Percentiles rank a stretch among this genome's conserved stretches.
These are phyloP conservation scores for Sporormia fimetaria DNA, from an alignment of 495 filamentous ascomycete species.

Conservation along the genomic window DNA sequence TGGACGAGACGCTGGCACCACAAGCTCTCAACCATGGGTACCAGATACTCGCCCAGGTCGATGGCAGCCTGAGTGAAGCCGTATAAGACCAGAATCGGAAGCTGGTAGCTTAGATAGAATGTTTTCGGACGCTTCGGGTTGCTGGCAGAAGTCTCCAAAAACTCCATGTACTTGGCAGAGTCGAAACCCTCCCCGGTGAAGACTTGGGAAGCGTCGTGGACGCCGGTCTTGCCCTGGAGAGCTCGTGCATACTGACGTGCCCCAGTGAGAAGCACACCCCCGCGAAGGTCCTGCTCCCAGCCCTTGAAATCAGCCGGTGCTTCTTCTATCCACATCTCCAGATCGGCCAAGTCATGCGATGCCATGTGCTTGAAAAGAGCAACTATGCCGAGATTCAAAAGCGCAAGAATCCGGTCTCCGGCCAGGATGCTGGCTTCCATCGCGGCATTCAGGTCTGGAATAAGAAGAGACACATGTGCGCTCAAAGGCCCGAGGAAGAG, in stretches of 20 bases:
- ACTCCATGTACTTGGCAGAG: conserved; percentile 51
- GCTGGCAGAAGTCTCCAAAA: conserved; percentile 38
- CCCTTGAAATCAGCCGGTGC: conserved; percentile 63
- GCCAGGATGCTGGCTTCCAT: conserved; percentile 59
- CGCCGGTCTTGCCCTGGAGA: conserved; percentile 73
- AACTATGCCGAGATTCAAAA: conserved; percentile 62
- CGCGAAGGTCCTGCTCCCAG: conserved; percentile 67
- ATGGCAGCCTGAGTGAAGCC: conserved; percentile 62
- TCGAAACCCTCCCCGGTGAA: conserved; percentile 64
- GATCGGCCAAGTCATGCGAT: conserved; percentile 61
- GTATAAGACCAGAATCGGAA: conserved; percentile 63
- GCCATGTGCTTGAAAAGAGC: conserved; percentile 59
- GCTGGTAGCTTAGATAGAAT: conserved; percentile 61
- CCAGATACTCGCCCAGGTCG: conserved; percentile 51
- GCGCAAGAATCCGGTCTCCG: conserved; percentile 62
- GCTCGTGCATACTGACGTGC: conserved; percentile 65
- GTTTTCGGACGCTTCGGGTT: conserved; percentile 43
- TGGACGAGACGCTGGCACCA: conserved; percentile 65
- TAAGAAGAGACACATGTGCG: conserved; percentile 46
- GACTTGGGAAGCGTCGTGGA: conserved; percentile 42
- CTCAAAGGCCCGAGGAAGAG: conserved; percentile 66
- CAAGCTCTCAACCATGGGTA: conserved; percentile 46
- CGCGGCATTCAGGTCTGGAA: conserved; percentile 53
- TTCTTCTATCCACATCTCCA: conserved; percentile 63
- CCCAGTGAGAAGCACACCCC: conserved; percentile 60